Evolutionary conservation across 495 filamentous ascomycete species (phyloP).

Genomic region (Clohesyomyces aquaticus): DNA sequence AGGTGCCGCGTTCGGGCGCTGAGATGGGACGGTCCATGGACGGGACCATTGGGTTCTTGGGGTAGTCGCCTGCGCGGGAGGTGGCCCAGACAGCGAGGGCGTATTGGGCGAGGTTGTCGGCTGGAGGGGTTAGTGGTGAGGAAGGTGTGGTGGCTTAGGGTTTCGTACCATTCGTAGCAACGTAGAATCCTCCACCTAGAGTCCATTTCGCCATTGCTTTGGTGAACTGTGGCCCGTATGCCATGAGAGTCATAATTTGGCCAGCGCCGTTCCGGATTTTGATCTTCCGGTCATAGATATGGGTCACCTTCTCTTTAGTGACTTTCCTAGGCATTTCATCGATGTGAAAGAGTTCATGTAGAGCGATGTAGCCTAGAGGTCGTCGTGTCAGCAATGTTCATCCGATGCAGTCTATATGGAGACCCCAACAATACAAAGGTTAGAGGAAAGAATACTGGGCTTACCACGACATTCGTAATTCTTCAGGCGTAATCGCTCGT

Average conservation of each 20-base stretch:
- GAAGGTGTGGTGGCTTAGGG: background rate
- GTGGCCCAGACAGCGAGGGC: slow-evolving; percentile 7
- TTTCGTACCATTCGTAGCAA: slow-evolving; percentile 21
- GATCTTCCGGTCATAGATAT: slow-evolving; percentile 12
- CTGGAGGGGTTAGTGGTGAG: background rate
- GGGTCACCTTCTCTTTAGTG: slow-evolving; percentile 1
- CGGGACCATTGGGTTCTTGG: slow-evolving; percentile 2
- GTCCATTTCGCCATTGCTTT: slow-evolving; percentile 13
- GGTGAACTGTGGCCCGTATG: slow-evolving; percentile 16
- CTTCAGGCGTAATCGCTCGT: slow-evolving; percentile 7
- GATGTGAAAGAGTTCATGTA: slow-evolving; percentile 21
- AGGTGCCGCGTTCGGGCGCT: background rate
- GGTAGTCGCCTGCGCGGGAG: slow-evolving; percentile 6
- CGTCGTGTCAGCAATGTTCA: slow-evolving; percentile 1
- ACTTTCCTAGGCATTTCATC: slow-evolving; percentile 3
- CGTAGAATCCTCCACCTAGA: slow-evolving; percentile 2
- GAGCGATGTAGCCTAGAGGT: background rate
- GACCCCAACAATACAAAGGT: too few relatives aligned
- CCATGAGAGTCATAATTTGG: background rate
- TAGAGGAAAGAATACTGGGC: too few relatives aligned
- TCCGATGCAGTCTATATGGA: too few relatives aligned
- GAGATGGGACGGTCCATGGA: slow-evolving; percentile 5
- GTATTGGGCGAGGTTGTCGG: slow-evolving; percentile 23
- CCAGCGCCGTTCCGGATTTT: background rate
- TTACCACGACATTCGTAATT: slow-evolving; percentile 21